Base-by-base conservation (phyloP, 306 rosid species). In the Prosopis cineraria region DNA sequence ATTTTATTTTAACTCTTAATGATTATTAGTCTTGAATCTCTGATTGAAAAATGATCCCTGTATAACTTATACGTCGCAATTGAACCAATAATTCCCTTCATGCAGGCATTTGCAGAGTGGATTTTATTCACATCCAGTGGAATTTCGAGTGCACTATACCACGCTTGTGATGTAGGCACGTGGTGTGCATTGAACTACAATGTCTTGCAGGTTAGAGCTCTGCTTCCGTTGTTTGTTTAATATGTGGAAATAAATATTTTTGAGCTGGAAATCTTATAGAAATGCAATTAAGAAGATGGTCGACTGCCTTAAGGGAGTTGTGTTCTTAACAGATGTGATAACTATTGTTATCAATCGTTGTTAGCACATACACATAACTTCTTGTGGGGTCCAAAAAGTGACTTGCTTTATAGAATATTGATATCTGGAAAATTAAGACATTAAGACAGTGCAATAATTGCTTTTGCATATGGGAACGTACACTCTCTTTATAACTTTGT, bases 111-210 rank as follows among this genome's bases (percentile, higher is more conserved):
- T 69, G 84, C 98, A 34, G 99, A 95, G 83, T 95, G 99, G 98
- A 76, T 95, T 73, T 65, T 95, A 33, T 93, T 72, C 84, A 93
- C 99, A 64, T 76, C 91, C 36, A 95, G 99, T 60, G 99, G 99
- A 81, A 91, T 90, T 76, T 67, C 97, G 45, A 95, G 99, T 73
- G 98, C 84, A 64, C 27, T 95, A 74, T 95, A 95, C 70, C 99
- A 95, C 87, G 97, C 99, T 41, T 95, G 99, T 81, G 99, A 95
- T 39, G 99, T 95, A 41, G 99, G 99, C 64, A 84, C 98, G 24
- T 92, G 99, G 99, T 95, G 99, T 82, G 84, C 86, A 50, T 82
- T 95, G 85, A 82, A 44, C 80, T 95, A 68, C 60, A 80, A 77
- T 67, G 95, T 88, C 71, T 85, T 95, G 59, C 99, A 93, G 98